A percentile compares a stretch with the other conserved stretches of the same genome.
These are phyloP conservation scores for Mitragyna speciosa DNA, from an alignment of 257 asterid genomes.

Conservation along the genomic window DNA sequence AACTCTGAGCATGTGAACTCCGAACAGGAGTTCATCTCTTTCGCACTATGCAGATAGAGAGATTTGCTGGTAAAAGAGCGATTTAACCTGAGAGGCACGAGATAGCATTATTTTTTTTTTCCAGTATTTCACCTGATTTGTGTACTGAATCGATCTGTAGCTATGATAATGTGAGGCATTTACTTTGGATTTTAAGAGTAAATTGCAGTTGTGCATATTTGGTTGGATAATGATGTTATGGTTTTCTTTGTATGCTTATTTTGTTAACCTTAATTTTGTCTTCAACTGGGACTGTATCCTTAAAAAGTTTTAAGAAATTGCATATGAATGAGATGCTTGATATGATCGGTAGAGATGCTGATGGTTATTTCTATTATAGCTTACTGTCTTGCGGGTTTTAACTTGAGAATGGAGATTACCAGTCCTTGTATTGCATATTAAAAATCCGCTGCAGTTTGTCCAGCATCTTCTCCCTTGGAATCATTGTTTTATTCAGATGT, in stretches of 20 bases:
- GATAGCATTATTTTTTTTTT: background rate
- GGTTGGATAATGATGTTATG: background rate
- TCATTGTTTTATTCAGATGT: too few species aligned
- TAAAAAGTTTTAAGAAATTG: background rate
- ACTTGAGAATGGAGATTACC: background rate
- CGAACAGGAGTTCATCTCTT: background rate
- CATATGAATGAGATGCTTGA: background rate
- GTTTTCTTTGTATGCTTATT: background rate
- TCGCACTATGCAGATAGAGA: background rate
- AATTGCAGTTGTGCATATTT: conserved; percentile 8
- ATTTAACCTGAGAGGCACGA: background rate
- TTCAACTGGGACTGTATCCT: conserved; percentile 3
- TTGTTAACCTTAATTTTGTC: background rate
- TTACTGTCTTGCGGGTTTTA: background rate
- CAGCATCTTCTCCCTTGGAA: background rate
- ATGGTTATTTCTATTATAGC: background rate
- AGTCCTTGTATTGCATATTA: background rate
- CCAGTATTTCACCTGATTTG: background rate
- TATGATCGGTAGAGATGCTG: background rate
- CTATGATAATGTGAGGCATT: conserved; percentile 4
- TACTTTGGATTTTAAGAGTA: conserved; percentile 6
- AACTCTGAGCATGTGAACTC: background rate
- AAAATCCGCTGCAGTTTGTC: background rate
- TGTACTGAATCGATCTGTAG: background rate
- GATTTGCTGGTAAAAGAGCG: background rate